A percentile compares a stretch with the other conserved stretches of the same genome.
Conservation (phyloP, 1,284 basidiomycete genomes). For the Baeospora myosura region DNA sequence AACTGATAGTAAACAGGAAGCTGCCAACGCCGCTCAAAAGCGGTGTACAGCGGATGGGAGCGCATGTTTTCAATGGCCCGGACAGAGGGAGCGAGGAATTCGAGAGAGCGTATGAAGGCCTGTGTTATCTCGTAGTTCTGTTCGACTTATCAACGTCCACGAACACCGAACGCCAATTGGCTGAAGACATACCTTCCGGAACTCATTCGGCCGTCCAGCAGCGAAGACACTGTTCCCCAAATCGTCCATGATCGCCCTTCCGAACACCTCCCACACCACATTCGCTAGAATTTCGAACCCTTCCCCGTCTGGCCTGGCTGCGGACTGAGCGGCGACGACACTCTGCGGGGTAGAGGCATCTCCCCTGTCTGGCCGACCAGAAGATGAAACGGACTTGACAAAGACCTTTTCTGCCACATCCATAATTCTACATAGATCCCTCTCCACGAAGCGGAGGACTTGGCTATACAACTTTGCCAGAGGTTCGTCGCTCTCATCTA, state of each 20-base stretch:
- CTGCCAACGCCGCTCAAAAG: slow-evolving; percentile 89
- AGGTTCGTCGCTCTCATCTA: slow-evolving; percentile 59
- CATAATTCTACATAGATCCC: slow-evolving; percentile 67
- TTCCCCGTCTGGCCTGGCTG: slow-evolving; percentile 20
- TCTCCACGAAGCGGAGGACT: slow-evolving; percentile 73
- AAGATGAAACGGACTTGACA: slow-evolving; percentile 32
- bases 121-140: slow-evolving; percentile 82
- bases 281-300: slow-evolving; percentile 80
- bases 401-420: slow-evolving; percentile 66
- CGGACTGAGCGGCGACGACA: slow-evolving; percentile 12
- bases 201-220: slow-evolving; percentile 83
- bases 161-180: not conserved
- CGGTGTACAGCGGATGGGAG: slow-evolving; percentile 56
- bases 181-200: slow-evolving; percentile 59
- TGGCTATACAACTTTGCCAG: slow-evolving; percentile 75
- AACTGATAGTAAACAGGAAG: slow-evolving; percentile 95
- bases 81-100: slow-evolving; percentile 74
- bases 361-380: slow-evolving; percentile 17
- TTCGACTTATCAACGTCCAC: slow-evolving; percentile 8
- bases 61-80: slow-evolving; percentile 68
- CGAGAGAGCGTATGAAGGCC: slow-evolving; percentile 79
- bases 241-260: slow-evolving; percentile 73
- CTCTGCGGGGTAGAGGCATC: slow-evolving; percentile 3
- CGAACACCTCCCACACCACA: slow-evolving; percentile 84
- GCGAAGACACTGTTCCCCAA: slow-evolving; percentile 81